These are phyloP conservation scores for Polytrichum commune DNA, from an alignment of 225 moss, liverwort and hornwort species.

Conservation along the genomic window DNA sequence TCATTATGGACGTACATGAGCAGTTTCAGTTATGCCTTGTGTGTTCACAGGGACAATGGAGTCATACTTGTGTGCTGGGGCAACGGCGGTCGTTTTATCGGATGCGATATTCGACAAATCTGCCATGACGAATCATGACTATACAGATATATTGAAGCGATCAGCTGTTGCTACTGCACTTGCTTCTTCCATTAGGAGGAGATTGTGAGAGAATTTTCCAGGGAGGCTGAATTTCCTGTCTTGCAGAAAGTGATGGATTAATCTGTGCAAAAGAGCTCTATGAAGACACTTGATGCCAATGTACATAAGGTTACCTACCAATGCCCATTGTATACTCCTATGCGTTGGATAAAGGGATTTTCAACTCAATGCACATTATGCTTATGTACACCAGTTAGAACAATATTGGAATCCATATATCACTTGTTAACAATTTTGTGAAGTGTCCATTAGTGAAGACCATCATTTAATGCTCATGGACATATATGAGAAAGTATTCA, in stretches of 20 bases:
- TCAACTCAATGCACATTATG: too few relatives aligned
- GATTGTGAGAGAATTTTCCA: not conserved
- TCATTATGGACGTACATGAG: not conserved
- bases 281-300: too few relatives aligned
- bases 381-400: too few relatives aligned
- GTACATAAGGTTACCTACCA: too few relatives aligned
- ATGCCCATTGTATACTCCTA: too few relatives aligned
- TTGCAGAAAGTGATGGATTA: too few relatives aligned
- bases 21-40: not conserved
- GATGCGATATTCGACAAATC: constrained; percentile 69
- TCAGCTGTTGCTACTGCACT: constrained; percentile 29
- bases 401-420: not conserved
- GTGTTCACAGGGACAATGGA: constrained; percentile 49
- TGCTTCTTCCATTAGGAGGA: constrained; percentile 1
- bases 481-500: too few relatives aligned
- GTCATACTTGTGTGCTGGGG: constrained; percentile 58
- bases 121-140: constrained; percentile 49
- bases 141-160: constrained; percentile 30
- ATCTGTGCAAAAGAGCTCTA: too few relatives aligned
- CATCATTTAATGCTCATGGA: too few relatives aligned
- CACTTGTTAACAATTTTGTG: not conserved
- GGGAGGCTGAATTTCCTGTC: too few relatives aligned
- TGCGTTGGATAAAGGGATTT: too few relatives aligned
- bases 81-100: constrained; percentile 66
- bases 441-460: not conserved